Base-by-base conservation (phyloP, 2,329 filamentous ascomycete species). In the Capronia americana region DNA sequence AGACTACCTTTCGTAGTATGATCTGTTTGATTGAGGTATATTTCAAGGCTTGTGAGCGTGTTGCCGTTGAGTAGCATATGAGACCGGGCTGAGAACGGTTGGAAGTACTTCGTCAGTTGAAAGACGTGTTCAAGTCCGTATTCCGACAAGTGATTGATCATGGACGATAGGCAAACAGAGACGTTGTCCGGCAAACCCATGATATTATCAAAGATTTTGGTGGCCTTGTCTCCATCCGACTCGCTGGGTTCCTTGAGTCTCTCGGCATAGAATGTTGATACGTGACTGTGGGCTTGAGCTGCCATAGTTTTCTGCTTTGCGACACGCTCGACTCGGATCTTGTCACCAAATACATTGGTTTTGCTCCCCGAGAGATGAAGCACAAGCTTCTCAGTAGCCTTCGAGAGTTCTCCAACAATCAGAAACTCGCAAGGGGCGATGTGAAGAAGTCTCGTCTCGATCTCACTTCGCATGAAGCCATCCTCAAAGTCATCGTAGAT, bases 1-100 rank as follows among this genome's bases (percentile, higher is more conserved):
- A 99, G 83, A 76, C 93, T 97, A 2, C 95, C 95, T 73, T 90
- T 93, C 65, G 90, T 87, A 0, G 87, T 86, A 73, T 93, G 87
- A 75, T 98, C 93, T 0, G 94, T 98, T 73, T 93, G 88, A 71
- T 99, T 99, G 67, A 93, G 91, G 75, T 97, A 99, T 1, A 99
- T 92, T 76, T 99, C 95, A 12, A 99, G 85, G 73, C 92, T 97
- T 57, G 92, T 94, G 44, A 99, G 81, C 0, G 94, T 97, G 62
- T 97, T 99, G 53, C 94, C 95, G 75, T 96, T 97, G 67, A 99
- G 83, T 3, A 98, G 83, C 95, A 99, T 98, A 75, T 98, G 93
- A 14, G 94, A 93, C 44, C 93, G 85, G 7, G 93, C 92, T 72
- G 92, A 97, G 79, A 99, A 99, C 1, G 93, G 92, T 72, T 97